These are phyloP conservation scores for Salix brachista DNA, from an alignment of 345 rosid genomes.

Conservation along the genomic window DNA sequence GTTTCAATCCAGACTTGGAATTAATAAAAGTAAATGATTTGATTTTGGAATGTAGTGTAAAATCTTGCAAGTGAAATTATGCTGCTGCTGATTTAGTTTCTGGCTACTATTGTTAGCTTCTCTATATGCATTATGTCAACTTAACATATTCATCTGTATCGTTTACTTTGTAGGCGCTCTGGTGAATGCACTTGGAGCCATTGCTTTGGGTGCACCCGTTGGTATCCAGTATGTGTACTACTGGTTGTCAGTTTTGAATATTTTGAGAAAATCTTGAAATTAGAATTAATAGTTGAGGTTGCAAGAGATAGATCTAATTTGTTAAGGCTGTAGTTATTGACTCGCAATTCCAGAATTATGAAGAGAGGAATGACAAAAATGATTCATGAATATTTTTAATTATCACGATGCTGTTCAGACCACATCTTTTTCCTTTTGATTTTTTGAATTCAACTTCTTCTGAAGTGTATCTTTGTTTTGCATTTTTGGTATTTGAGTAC, in stretches of 20 bases:
- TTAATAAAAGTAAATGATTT: not conserved
- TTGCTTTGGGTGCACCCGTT: constrained; percentile 80
- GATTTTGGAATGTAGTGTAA: not conserved
- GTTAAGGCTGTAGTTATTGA: constrained; percentile 13
- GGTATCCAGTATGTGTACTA: constrained; percentile 56
- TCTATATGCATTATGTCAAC: not conserved
- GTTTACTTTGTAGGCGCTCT: constrained; percentile 54
- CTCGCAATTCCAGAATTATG: constrained; percentile 13
- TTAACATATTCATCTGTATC: not conserved
- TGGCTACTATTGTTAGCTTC: not conserved
- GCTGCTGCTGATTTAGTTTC: too few species aligned
- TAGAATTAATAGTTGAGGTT: constrained; percentile 22
- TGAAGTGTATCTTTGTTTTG: not conserved
- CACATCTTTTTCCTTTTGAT: not conserved
- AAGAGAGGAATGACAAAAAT: not conserved
- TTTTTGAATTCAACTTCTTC: not conserved
- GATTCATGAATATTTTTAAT: not conserved
- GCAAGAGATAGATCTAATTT: not conserved
- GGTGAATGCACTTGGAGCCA: constrained; percentile 67
- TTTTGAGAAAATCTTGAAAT: constrained; percentile 15
- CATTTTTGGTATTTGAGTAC: constrained; percentile 17
- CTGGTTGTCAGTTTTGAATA: not conserved
- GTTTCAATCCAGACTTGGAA: not conserved
- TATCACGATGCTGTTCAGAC: not conserved
- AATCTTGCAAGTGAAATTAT: too few species aligned